Conservation (phyloP, 305 asterid genomes). For the Solanum hybrid region DNA sequence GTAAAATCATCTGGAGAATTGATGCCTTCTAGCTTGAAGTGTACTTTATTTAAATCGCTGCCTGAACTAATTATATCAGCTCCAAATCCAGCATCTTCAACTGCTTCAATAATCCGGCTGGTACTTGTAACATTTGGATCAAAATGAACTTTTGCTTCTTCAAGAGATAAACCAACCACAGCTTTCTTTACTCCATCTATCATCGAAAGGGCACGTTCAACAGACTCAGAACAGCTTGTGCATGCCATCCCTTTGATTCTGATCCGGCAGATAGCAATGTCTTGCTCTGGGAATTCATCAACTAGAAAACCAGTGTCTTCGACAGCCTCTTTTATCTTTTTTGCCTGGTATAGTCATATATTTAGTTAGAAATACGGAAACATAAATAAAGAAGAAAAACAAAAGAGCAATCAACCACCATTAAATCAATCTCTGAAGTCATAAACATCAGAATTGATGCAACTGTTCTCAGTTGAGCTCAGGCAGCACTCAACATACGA, state of each 20-base stretch:
- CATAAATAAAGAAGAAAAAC: neutral
- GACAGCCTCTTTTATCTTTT: conserved; percentile 66
- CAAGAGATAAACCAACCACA: conserved; percentile 94
- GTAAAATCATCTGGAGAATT: conserved; percentile 45
- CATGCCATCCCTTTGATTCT: conserved; percentile 96
- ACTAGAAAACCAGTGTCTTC: conserved; percentile 97
- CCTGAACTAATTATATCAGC: conserved; percentile 81
- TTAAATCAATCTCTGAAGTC: neutral
- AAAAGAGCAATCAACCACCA: neutral
- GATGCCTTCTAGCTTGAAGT: conserved; percentile 64
- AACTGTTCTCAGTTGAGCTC: neutral
- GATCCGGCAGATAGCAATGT: conserved; percentile 69
- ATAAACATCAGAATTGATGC: neutral
- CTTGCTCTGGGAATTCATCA: conserved; percentile 83
- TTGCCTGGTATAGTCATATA: conserved; percentile 38
- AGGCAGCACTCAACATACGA: neutral
- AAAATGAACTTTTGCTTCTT: conserved; percentile 88
- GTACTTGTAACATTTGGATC: conserved; percentile 68
- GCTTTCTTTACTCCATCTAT: conserved; percentile 85
- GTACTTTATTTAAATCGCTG: conserved; percentile 58
- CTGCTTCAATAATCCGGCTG: conserved; percentile 47
- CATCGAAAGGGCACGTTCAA: conserved; percentile 73
- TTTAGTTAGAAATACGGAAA: neutral
- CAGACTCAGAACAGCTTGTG: conserved; percentile 96
- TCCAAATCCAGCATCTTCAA: conserved; percentile 93